Evolutionary conservation across 305 asterid species (phyloP), one percentile per base, ranked within the genome.

Genomic region (Fraxinus dipetala): DNA sequence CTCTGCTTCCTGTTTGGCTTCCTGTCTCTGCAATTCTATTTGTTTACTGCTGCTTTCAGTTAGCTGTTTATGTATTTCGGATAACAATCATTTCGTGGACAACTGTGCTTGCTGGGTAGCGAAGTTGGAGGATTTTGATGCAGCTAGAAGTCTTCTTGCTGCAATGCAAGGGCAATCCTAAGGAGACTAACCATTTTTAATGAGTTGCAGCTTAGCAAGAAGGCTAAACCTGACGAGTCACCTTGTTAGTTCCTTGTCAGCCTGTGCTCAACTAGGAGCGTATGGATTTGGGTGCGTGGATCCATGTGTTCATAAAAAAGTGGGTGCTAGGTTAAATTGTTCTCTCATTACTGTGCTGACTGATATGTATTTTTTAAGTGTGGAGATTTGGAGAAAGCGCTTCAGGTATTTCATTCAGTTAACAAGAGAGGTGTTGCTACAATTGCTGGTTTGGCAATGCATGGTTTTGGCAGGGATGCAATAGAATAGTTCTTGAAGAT

Each of bases 401-500:
- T 87, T 16, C 91, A 89, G 28, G 92, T 92, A 9, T 95, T 93
- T 59, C 43, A 82, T 51, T 92, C 95, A 0, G 84, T 87, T 63
- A 83, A 88, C 2, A 61, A 77, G 36, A 88, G 89, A 85, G 97
- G 93, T 34, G 94, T 92, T 84, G 83, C 97, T 3, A 95, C 92
- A 95, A 90, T 95, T 81, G 98, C 92, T 31, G 98, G 96, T 28
- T 81, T 91, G 2, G 94, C 93, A 43, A 94, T 93, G 97, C 94
- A 93, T 38, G 98, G 98, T 31, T 76, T 86, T 35, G 96, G 94
- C 1, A 75, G 59, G 74, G 92, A 91, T 30, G 95, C 98, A 6
- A 67, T 92, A 77, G 87, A 86, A 11, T 76, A 89, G 83, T 95
- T 93, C 87, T 72, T 18, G 86, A 87, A 87, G 83, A 95, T 95